phyloP scores from a whole-genome alignment of 345 rosid genomes.

The Cardamine resedifolia region DNA sequence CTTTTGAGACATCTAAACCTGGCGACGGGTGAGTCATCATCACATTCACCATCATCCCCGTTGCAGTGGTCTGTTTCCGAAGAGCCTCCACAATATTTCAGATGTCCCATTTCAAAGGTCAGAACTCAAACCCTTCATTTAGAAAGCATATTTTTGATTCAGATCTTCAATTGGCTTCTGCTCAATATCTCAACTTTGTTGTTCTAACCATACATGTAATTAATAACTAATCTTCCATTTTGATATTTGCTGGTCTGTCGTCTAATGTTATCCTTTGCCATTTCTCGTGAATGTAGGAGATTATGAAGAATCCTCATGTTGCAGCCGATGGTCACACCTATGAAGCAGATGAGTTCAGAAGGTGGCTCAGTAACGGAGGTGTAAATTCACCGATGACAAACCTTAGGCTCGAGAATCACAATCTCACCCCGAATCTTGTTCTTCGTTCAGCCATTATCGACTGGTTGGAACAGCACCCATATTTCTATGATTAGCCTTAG shows the following conservation, averaged over 20 bases:
- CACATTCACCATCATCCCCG: slow-evolving; percentile 33
- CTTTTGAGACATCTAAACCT: slow-evolving; percentile 22
- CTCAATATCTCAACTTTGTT: slow-evolving; percentile 18
- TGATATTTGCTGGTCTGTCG: background rate
- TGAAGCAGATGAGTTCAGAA: slow-evolving; percentile 57
- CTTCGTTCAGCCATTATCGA: slow-evolving; percentile 74
- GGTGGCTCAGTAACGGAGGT: slow-evolving; percentile 66
- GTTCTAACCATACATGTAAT: slow-evolving; percentile 5
- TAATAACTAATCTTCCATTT: background rate
- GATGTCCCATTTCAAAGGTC: slow-evolving; percentile 47
- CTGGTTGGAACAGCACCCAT: slow-evolving; percentile 47
- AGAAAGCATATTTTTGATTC: background rate
- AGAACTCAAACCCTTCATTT: slow-evolving; percentile 3
- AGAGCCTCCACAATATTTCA: slow-evolving; percentile 42
- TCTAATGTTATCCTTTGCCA: background rate
- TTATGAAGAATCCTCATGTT: slow-evolving; percentile 72
- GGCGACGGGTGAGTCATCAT: slow-evolving; percentile 33
- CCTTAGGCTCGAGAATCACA: slow-evolving; percentile 41
- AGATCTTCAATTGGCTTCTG: too few species aligned
- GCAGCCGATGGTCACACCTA: slow-evolving; percentile 89
- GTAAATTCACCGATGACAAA: slow-evolving; percentile 74
- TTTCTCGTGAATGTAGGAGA: slow-evolving; percentile 51
- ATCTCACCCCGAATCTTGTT: slow-evolving; percentile 61
- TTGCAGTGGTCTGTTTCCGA: slow-evolving; percentile 25
- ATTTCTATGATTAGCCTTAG: slow-evolving; percentile 9